These are phyloP conservation scores for Paecilomyces sp. DNA, from an alignment of 2,329 filamentous ascomycete species.

Conservation along the genomic window DNA sequence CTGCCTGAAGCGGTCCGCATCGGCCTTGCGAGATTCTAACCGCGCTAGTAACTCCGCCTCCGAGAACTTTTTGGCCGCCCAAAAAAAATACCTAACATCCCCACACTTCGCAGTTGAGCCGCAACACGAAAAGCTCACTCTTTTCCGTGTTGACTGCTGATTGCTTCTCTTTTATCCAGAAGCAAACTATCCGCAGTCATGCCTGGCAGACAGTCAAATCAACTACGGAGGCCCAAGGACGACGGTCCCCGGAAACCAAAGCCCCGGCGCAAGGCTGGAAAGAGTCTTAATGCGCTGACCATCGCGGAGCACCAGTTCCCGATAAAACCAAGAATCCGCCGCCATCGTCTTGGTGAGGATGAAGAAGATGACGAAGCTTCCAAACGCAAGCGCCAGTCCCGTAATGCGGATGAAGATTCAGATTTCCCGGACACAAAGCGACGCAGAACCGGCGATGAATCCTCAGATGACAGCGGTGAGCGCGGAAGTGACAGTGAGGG, in stretches of 20 bases:
- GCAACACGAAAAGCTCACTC: slow-evolving; percentile 5
- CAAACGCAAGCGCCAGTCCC: slow-evolving; percentile 29
- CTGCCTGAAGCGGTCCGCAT: background rate
- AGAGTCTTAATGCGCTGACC: slow-evolving; percentile 55
- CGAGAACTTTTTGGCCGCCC: slow-evolving; percentile 8
- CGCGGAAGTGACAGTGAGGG: slow-evolving; percentile 79
- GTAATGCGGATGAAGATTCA: slow-evolving; percentile 36
- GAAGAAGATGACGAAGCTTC: slow-evolving; percentile 30
- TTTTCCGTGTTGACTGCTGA: slow-evolving; percentile 2
- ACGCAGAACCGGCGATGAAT: slow-evolving; percentile 29
- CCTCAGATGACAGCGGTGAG: slow-evolving; percentile 52
- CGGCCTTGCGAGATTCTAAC: background rate
- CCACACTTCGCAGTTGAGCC: slow-evolving; percentile 8
- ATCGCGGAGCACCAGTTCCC: slow-evolving; percentile 55
- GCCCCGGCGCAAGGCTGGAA: slow-evolving; percentile 40
- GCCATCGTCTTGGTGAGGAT: slow-evolving; percentile 53
- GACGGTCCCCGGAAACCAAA: slow-evolving; percentile 33
- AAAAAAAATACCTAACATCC: slow-evolving; percentile 19
- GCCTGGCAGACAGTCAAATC: slow-evolving; percentile 35
- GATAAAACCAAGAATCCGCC: slow-evolving; percentile 46
- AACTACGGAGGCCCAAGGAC: slow-evolving; percentile 29
- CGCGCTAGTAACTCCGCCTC: background rate
- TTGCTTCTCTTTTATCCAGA: slow-evolving; percentile 1
- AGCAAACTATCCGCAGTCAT: slow-evolving; percentile 17
- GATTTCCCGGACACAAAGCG: slow-evolving; percentile 39